These are phyloP conservation scores for Pleurozium schreberi DNA, from an alignment of 225 moss, liverwort and hornwort species.

Conservation along the genomic window DNA sequence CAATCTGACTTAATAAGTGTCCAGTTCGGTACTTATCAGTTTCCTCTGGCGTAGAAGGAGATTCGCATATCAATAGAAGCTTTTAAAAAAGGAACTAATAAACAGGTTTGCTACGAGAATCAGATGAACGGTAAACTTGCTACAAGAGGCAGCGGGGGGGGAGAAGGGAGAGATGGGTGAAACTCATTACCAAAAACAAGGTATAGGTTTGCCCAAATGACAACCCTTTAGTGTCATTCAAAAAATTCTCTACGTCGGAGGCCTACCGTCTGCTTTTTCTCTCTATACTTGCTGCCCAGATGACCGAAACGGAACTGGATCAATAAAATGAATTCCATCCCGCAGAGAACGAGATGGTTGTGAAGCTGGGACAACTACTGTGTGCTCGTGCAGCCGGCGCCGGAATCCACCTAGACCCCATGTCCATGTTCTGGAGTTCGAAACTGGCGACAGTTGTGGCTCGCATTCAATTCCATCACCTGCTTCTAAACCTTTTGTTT, in stretches of 20 bases:
- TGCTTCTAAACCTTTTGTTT: conserved; percentile 9
- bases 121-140: background rate
- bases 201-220: background rate
- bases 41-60: background rate
- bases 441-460: conserved; percentile 20
- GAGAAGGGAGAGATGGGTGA: background rate
- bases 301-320: conserved; percentile 15
- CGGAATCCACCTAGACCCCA: conserved; percentile 33
- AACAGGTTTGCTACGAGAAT: background rate
- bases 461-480: conserved; percentile 21
- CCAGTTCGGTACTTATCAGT: background rate
- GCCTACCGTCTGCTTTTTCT: background rate
- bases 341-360: conserved; percentile 25
- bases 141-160: background rate
- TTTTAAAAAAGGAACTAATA: background rate
- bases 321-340: conserved; percentile 35
- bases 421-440: conserved; percentile 39
- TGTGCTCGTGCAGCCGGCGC: conserved; percentile 27
- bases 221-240: background rate
- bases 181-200: background rate
- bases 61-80: background rate
- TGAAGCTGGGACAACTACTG: background rate
- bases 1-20: background rate
- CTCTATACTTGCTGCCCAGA: conserved; percentile 31
- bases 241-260: conserved; percentile 2